Percentiles rank a stretch among this genome's conserved stretches.
phyloP scores from a whole-genome alignment of 371 early-diverging fungal species.

The Apophysomyces variabilis region DNA sequence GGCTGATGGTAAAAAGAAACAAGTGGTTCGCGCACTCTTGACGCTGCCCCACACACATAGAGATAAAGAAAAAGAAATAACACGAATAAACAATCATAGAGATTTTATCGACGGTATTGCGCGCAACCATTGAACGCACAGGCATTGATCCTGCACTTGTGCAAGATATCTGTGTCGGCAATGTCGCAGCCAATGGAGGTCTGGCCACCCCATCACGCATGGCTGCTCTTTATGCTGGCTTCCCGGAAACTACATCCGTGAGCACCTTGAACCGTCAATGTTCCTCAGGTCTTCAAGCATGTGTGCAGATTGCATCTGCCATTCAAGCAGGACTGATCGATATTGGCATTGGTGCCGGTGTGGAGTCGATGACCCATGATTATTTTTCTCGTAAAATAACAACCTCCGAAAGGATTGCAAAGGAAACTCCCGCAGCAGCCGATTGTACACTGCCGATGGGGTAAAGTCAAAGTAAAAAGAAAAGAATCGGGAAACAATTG shows the following conservation, averaged over 20 bases:
- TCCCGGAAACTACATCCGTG: conserved; percentile 83
- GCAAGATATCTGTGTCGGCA: conserved; percentile 95
- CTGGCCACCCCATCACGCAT: conserved; percentile 95
- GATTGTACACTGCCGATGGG: conserved; percentile 92
- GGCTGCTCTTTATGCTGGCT: conserved; percentile 95
- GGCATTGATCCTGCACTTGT: conserved; percentile 88
- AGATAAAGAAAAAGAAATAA: neutral
- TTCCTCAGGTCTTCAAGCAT: conserved; percentile 95
- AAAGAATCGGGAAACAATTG: neutral
- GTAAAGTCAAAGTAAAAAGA: conserved; percentile 36
- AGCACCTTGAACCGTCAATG: conserved; percentile 96
- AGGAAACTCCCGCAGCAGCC: conserved; percentile 65
- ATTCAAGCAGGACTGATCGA: conserved; percentile 93
- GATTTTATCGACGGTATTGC: conserved; percentile 83
- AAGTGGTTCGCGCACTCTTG: too few species aligned
- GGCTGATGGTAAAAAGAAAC: conserved; percentile 49
- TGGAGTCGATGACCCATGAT: conserved; percentile 96
- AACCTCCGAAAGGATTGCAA: conserved; percentile 70
- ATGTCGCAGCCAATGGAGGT: conserved; percentile 89
- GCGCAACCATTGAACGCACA: conserved; percentile 77
- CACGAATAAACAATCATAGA: conserved; percentile 43
- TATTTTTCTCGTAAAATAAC: conserved; percentile 59
- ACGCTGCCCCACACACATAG: too few species aligned
- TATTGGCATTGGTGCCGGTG: conserved; percentile 97
- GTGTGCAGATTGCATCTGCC: conserved; percentile 86